Evolutionary conservation across 2,329 filamentous ascomycete genomes (phyloP).

Genomic region (Emmonsia crescens): DNA sequence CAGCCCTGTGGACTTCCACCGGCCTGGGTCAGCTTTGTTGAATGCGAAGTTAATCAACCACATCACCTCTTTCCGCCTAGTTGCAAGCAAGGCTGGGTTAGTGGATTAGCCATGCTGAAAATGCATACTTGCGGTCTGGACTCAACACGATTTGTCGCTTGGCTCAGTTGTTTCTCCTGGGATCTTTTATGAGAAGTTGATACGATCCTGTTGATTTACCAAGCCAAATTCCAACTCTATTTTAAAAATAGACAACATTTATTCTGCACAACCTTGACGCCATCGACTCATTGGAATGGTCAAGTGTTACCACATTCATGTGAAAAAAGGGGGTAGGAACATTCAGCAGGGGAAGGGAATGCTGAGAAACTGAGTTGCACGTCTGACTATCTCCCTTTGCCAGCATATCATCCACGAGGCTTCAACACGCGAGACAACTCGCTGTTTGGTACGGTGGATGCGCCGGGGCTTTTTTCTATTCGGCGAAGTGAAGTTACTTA

Average conservation of each 20-base stretch:
- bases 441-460: background rate
- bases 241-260: background rate
- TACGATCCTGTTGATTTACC: background rate
- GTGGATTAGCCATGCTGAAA: background rate
- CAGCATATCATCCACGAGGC: background rate
- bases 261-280: conserved; percentile 1
- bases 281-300: conserved; percentile 1
- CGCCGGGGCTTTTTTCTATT: background rate
- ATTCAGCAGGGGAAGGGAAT: background rate
- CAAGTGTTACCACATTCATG: conserved; percentile 4
- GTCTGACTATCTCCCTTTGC: background rate
- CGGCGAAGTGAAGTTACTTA: background rate
- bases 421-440: background rate
- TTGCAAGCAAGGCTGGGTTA: background rate
- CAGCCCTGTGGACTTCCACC: background rate
- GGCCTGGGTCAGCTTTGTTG: background rate
- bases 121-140: background rate
- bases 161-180: background rate
- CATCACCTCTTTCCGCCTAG: background rate
- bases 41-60: background rate
- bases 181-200: background rate
- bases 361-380: background rate
- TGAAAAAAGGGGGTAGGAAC: background rate
- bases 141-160: background rate
- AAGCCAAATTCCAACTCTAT: background rate